phyloP scores from a whole-genome alignment of 2,329 filamentous ascomycete genomes.

The Coleophoma eucalyptorum region DNA sequence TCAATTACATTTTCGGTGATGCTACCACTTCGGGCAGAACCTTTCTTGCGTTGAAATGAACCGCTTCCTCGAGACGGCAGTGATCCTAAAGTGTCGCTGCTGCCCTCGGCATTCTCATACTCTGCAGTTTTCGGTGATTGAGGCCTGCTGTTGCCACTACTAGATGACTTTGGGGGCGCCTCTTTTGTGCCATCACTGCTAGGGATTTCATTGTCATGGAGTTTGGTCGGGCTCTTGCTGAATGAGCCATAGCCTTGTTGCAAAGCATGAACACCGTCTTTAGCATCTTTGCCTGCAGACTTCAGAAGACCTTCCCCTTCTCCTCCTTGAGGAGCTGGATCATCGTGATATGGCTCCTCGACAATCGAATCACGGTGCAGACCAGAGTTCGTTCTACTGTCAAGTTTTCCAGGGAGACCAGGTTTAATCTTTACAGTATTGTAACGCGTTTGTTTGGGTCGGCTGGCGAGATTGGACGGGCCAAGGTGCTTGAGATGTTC shows the following conservation, averaged over 20 bases:
- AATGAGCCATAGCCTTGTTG: conserved; percentile 50
- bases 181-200: conserved; percentile 1
- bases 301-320: conserved; percentile 49
- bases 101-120: conserved; percentile 15
- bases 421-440: conserved; percentile 66
- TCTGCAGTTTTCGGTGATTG: conserved; percentile 9
- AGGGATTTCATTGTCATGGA: not conserved
- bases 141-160: not conserved
- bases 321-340: conserved; percentile 42
- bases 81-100: conserved; percentile 24
- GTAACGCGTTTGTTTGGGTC: conserved; percentile 57
- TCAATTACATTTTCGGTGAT: conserved; percentile 79
- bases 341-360: conserved; percentile 35
- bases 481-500: conserved; percentile 62
- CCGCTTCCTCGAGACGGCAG: conserved; percentile 23
- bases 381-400: conserved; percentile 31
- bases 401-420: conserved; percentile 20
- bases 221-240: conserved; percentile 3
- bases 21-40: conserved; percentile 65
- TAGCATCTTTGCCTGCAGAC: conserved; percentile 52
- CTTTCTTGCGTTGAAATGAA: conserved; percentile 34
- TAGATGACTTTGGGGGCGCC: not conserved
- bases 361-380: conserved; percentile 31
- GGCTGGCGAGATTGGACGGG: conserved; percentile 62
- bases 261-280: conserved; percentile 62